Conservation (phyloP, 2,329 filamentous ascomycete species). For the Arthrobotrys sphaeroides region DNA sequence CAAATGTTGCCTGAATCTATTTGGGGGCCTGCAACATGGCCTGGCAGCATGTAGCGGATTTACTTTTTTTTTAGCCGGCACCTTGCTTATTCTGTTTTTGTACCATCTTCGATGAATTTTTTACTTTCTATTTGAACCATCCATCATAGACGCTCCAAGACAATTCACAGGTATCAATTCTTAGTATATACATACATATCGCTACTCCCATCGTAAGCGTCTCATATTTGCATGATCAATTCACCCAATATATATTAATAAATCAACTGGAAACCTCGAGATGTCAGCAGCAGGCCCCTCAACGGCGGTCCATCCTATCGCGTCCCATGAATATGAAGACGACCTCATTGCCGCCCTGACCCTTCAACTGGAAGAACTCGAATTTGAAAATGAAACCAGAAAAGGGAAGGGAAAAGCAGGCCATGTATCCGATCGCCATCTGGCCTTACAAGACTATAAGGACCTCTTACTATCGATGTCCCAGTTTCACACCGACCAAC, state of each 20-base stretch:
- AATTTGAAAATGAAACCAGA: background rate
- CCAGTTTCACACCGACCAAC: slow-evolving; percentile 20
- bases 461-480: slow-evolving; percentile 7
- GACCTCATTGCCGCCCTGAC: slow-evolving; percentile 21
- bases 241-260: too few relatives aligned
- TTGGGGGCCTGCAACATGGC: background rate
- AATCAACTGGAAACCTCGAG: background rate
- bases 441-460: slow-evolving; percentile 27
- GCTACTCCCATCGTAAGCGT: too few relatives aligned
- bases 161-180: too few relatives aligned
- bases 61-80: too few relatives aligned
- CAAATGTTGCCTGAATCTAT: slow-evolving; percentile 28
- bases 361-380: slow-evolving; percentile 35
- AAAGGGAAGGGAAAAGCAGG: slow-evolving; percentile 32
- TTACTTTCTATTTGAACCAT: too few relatives aligned
- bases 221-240: too few relatives aligned
- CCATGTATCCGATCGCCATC: background rate
- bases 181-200: too few relatives aligned
- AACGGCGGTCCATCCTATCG: background rate
- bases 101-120: too few relatives aligned
- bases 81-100: too few relatives aligned
- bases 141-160: too few relatives aligned
- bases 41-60: too few relatives aligned
- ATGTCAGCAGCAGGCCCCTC: background rate
- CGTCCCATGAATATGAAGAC: background rate